Conservation (phyloP, 352 stramenopile species). For the Phytophthora chlamydospora region DNA sequence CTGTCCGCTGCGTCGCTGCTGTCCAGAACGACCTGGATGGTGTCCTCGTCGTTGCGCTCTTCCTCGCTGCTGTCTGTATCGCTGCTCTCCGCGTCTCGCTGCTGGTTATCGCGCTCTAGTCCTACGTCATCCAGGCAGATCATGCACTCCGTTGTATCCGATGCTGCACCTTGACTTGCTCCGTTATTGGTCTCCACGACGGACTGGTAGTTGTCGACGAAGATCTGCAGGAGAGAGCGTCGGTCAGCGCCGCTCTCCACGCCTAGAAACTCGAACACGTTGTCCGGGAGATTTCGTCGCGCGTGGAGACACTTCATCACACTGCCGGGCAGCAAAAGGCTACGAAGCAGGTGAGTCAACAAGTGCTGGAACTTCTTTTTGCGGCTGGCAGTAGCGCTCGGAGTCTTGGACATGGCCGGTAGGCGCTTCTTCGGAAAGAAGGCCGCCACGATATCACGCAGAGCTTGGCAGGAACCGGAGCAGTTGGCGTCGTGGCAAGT, state of each 20-base stretch:
- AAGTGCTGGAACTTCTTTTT: slow-evolving; percentile 55
- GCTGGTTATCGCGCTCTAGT: slow-evolving; percentile 13
- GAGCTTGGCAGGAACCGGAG: slow-evolving; percentile 53
- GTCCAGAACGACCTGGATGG: too few species aligned
- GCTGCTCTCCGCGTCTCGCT: slow-evolving; percentile 2
- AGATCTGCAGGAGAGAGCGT: slow-evolving; percentile 62
- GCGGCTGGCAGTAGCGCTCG: slow-evolving; percentile 35
- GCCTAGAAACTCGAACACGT: slow-evolving; percentile 55
- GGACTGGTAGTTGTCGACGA: slow-evolving; percentile 42
- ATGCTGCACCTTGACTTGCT: slow-evolving; percentile 14
- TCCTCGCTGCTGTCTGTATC: not conserved
- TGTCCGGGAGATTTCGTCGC: slow-evolving; percentile 38
- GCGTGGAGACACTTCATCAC: slow-evolving; percentile 56
- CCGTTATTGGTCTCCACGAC: slow-evolving; percentile 1
- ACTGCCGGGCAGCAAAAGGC: slow-evolving; percentile 50
- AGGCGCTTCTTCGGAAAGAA: slow-evolving; percentile 59
- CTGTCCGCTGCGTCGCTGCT: not conserved
- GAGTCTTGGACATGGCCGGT: slow-evolving; percentile 34
- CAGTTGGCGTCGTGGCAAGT: slow-evolving; percentile 33
- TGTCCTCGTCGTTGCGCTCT: too few species aligned
- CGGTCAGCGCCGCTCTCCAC: slow-evolving; percentile 45
- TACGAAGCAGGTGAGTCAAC: slow-evolving; percentile 55
- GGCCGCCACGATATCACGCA: slow-evolving; percentile 51
- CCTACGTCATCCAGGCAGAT: slow-evolving; percentile 47
- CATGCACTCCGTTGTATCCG: slow-evolving; percentile 28